Evolutionary conservation across 768 basidiomycete species (phyloP), one percentile per base, ranked within the genome.

Genomic region (Cystofilobasidium macerans): DNA sequence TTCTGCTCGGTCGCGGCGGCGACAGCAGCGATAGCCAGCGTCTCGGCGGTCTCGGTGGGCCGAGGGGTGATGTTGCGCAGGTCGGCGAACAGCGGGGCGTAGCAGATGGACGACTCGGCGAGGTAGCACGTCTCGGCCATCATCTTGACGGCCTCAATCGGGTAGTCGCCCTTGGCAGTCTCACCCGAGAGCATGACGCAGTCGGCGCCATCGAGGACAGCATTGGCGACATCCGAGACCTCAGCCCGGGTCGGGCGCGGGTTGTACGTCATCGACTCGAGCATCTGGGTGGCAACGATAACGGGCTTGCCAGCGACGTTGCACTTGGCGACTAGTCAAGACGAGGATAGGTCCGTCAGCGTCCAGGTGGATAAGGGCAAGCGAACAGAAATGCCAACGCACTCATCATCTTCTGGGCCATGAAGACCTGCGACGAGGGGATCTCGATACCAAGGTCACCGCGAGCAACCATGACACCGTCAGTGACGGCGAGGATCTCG

Each of bases 321-420:
- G 80, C 57, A 62, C 62, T 68, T 68, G 54, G 67, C 67, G n/a
- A 68, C 61, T 61, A 45, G n/a, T n/a, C n/a, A n/a, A n/a, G n/a
- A n/a, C n/a, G n/a, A n/a, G n/a, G n/a, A n/a, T n/a, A n/a, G n/a
- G n/a, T n/a, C 16, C 26, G 7, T 32, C n/a, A 13, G n/a, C 30
- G 32, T 16, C 20, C 7, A 42, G 38, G 38, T 18, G 33, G n/a
- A 24, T n/a, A 24, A 13, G 57, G 32, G 22, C 32, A 8, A 60
- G 58, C 6, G 4, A 3, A 38, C 16, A 11, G 58, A 20, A 36
- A 57, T 6, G 35, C 16, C 22, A 16, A 61, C 61, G 35, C 43
- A 61, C 61, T 99, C 93, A 99, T 99, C 94, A 98, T 98, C 81
- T 99, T 99, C 77, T 99, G 95, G 11, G 95, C 95, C 73, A 98